phyloP scores from a whole-genome alignment of 805 yeast species.

The Cyberlindnera meyerae region DNA sequence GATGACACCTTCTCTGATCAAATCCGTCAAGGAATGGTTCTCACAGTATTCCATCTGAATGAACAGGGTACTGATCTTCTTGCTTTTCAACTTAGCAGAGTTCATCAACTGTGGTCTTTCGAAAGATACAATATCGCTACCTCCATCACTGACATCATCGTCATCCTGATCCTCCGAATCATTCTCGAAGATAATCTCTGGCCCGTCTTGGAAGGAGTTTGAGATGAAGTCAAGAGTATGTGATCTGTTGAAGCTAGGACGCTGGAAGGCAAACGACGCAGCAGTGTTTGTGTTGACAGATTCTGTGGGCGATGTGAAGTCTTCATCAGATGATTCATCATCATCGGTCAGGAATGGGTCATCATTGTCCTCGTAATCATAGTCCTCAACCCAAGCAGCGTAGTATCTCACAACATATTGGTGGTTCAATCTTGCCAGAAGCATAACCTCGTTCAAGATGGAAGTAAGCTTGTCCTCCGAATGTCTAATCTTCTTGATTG shows the following conservation, averaged over 20 bases:
- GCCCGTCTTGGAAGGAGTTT: slow-evolving; percentile 47
- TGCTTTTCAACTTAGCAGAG: slow-evolving; percentile 19
- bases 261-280: slow-evolving; percentile 10
- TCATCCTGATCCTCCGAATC: slow-evolving; percentile 22
- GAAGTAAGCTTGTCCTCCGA: slow-evolving; percentile 73
- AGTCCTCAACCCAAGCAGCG: slow-evolving; percentile 91
- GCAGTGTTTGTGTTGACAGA: slow-evolving; percentile 4
- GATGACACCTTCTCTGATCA: slow-evolving; percentile 71
- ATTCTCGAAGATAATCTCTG: slow-evolving; percentile 51
- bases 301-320: slow-evolving; percentile 7
- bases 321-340: slow-evolving; percentile 10
- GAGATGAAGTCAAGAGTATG: slow-evolving; percentile 64
- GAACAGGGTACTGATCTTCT: slow-evolving; percentile 64
- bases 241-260: slow-evolving; percentile 28
- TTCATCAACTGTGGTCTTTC: slow-evolving; percentile 12
- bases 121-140: slow-evolving; percentile 14
- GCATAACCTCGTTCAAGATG: slow-evolving; percentile 84
- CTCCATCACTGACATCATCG: slow-evolving; percentile 24
- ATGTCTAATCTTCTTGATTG: slow-evolving; percentile 87
- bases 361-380: slow-evolving; percentile 26
- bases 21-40: slow-evolving; percentile 79
- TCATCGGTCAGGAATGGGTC: slow-evolving; percentile 31
- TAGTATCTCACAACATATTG: slow-evolving; percentile 95
- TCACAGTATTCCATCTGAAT: slow-evolving; percentile 99
- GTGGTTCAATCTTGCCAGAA: slow-evolving; percentile 86